Conservation (phyloP, 2,329 filamentous ascomycete species). For the Tolypocladium guangdongense region DNA sequence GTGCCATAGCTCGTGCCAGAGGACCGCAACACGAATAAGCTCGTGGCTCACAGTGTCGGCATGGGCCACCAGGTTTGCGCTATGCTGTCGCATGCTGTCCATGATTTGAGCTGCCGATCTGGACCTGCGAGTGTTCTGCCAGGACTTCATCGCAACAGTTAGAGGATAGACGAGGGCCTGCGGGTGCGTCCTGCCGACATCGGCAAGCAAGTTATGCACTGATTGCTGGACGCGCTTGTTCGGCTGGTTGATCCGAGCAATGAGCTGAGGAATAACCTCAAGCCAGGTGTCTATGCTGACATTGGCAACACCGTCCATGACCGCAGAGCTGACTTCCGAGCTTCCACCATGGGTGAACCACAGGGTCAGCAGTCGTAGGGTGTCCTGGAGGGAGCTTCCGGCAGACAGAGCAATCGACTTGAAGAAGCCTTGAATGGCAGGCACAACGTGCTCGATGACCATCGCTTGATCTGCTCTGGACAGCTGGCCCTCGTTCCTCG, state of each 20-base stretch:
- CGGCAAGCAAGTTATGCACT: slow-evolving; percentile 83
- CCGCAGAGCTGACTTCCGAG: slow-evolving; percentile 74
- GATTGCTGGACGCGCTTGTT: slow-evolving; percentile 80
- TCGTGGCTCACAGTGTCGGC: slow-evolving; percentile 93
- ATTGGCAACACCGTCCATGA: slow-evolving; percentile 81
- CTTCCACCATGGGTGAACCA: slow-evolving; percentile 95
- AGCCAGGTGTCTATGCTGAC: slow-evolving; percentile 98
- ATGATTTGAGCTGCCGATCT: slow-evolving; percentile 88
- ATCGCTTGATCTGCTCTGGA: slow-evolving; percentile 46
- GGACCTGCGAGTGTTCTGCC: slow-evolving; percentile 69
- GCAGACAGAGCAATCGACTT: slow-evolving; percentile 88
- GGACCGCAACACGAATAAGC: slow-evolving; percentile 87
- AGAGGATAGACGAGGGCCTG: slow-evolving; percentile 95
- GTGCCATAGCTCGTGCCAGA: slow-evolving; percentile 99
- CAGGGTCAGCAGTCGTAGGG: slow-evolving; percentile 77
- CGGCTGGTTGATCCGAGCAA: slow-evolving; percentile 93
- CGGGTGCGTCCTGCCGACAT: slow-evolving; percentile 88
- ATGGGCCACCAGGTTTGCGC: slow-evolving; percentile 83
- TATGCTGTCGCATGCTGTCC: slow-evolving; percentile 96
- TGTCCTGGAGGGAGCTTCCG: slow-evolving; percentile 91
- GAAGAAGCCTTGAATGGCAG: slow-evolving; percentile 92
- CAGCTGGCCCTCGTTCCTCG: slow-evolving; percentile 47
- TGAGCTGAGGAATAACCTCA: slow-evolving; percentile 93
- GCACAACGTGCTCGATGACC: slow-evolving; percentile 81
- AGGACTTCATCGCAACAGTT: slow-evolving; percentile 95